These are phyloP conservation scores for Rosa chinensis DNA, from an alignment of 306 rosid genomes.

Conservation along the genomic window DNA sequence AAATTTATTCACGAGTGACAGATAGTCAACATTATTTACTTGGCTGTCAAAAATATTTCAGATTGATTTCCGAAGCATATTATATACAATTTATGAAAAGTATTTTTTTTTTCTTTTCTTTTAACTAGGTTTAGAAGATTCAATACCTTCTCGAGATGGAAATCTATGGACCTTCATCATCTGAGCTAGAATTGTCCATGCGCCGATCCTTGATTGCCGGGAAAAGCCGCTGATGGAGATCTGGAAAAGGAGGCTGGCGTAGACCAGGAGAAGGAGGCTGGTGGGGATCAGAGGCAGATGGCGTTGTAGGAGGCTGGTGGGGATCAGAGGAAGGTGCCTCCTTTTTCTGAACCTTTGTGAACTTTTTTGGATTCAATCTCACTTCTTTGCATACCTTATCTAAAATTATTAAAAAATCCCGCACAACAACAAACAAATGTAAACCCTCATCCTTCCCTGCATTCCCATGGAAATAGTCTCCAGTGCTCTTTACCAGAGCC, in stretches of 20 bases:
- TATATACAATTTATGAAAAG: not conserved
- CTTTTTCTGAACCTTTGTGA: constrained; percentile 38
- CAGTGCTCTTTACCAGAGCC: constrained; percentile 82
- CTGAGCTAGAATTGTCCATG: constrained; percentile 67
- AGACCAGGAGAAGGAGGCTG: constrained; percentile 36
- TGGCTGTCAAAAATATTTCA: too few species aligned
- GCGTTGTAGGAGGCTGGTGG: constrained; percentile 19
- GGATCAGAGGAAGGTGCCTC: constrained; percentile 38
- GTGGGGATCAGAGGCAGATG: constrained; percentile 40
- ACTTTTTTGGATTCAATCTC: constrained; percentile 42
- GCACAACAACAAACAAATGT: constrained; percentile 66
- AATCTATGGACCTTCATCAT: constrained; percentile 73
- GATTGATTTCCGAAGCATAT: not conserved
- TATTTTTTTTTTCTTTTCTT: not conserved
- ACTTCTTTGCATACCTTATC: constrained; percentile 85
- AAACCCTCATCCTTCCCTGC: constrained; percentile 88
- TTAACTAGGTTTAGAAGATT: not conserved
- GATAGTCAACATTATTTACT: too few species aligned
- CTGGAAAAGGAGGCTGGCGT: constrained; percentile 20
- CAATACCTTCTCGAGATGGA: constrained; percentile 34
- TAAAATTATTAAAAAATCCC: constrained; percentile 82
- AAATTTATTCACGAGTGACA: too few species aligned
- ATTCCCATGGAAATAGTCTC: constrained; percentile 92
- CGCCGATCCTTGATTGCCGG: constrained; percentile 65
- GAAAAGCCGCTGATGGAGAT: constrained; percentile 50